A percentile compares a stretch with the other conserved stretches of the same genome.
Evolutionary conservation across 176 grass and related monocot genomes (phyloP).

Genomic region (Sorghum bicolor): Sorghum_bicolor_NCBIv3 NC_012878.2:57211501-57212000

Average conservation of each 20-base stretch:
- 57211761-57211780: not conserved
- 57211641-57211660: constrained; percentile 25
- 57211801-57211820: no score
- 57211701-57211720: not conserved
- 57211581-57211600: not conserved
- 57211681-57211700: not conserved
- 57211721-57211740: not conserved
- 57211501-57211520: not conserved
- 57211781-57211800: no score
- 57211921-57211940: no score
- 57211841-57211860: no score
- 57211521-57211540: constrained; percentile 18
- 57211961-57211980: no score
- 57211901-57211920: no score
- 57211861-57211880: no score
- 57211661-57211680: constrained; percentile 2
- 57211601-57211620: not conserved
- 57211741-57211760: not conserved
- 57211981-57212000: no score
- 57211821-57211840: no score
- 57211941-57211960: no score
- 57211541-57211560: constrained; percentile 5
- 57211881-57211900: no score
- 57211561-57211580: constrained; percentile 12
- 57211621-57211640: not conserved